Base-by-base conservation (phyloP, 345 rosid species). In the Hibiscus tridactylites region DNA sequence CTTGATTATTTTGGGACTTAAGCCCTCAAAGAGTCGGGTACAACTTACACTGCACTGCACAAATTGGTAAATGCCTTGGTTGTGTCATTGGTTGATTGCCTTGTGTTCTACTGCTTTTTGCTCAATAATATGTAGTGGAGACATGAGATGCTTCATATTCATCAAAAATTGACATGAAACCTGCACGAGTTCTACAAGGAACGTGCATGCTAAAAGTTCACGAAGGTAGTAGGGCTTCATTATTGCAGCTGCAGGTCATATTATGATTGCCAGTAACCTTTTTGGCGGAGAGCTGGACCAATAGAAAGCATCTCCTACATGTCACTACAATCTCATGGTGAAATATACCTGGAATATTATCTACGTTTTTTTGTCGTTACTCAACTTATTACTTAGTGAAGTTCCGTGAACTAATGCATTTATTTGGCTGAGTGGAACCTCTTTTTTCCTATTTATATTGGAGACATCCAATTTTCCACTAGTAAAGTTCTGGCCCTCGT, bases 221-320 rank as follows among this genome's bases (percentile, higher is more conserved):
- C 9, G 13, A 21, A 4, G 49, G 54, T 66, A 6, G 35, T 65
- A 7, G 56, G 31, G 37, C 6, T 12, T 44, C 5, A 17, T 24
- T 65, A 6, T 65, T 37, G 7, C 0, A n/a, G 21, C 21, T 21
- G 21, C 21, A 21, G 21, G 15, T 42, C 3, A 24, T 1, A 10
- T 15, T 62, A 9, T 10, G 26, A 62, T 67, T 44, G 19, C 39
- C 12, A 12, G 19, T 31, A 31, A 17, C 35, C 73, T 54, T 50
- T 52, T 4, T 42, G 64, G 72, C 73, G 78, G 75, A 71, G 61
- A 17, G 59, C 42, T 57, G 71, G 58, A 70, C 52, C 68, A 53
- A 72, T 54, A 61, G 72, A 60, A 62, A 66, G 35, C 61, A 5
- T 17, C 76, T 54, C 31, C 9, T 62, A 4, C 57, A 49, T 49